Percentiles rank a stretch among this genome's conserved stretches.
Conservation (phyloP, 352 stramenopile genomes). For the Globisporangium camurandrum region DNA sequence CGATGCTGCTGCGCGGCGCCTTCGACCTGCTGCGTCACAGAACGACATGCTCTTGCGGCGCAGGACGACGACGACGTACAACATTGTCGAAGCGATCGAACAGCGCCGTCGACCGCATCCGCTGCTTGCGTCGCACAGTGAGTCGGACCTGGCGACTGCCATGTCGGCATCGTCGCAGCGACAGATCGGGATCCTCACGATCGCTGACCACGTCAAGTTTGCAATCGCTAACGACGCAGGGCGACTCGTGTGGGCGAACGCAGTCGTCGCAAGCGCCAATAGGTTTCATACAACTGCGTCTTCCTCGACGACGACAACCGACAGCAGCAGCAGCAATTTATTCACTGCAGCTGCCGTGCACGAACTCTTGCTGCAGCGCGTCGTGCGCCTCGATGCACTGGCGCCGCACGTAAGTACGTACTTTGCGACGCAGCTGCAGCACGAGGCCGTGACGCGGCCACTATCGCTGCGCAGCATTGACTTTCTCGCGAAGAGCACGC, state of each 20-base stretch:
- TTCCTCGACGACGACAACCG: neutral
- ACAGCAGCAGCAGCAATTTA: constrained; percentile 4
- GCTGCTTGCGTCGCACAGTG: constrained; percentile 24
- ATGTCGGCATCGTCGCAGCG: constrained; percentile 23
- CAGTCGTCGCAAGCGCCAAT: constrained; percentile 37
- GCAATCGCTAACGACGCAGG: constrained; percentile 38
- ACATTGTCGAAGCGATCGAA: no score
- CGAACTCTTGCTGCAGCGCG: constrained; percentile 26
- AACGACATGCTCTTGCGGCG: constrained; percentile 7
- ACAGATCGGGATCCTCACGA: constrained; percentile 42
- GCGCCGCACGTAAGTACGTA: constrained; percentile 65
- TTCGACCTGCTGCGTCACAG: constrained; percentile 10
- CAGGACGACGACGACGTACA: no score
- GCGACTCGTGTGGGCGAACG: constrained; percentile 57
- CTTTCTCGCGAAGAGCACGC: constrained; percentile 63
- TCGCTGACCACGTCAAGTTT: constrained; percentile 40
- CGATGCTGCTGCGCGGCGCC: neutral
- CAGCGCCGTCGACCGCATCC: neutral
- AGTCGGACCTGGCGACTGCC: constrained; percentile 26
- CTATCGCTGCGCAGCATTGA: constrained; percentile 70
- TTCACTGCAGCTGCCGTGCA: constrained; percentile 26
- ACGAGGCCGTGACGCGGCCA: constrained; percentile 53
- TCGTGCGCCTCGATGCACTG: constrained; percentile 53
- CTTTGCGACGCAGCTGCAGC: constrained; percentile 68
- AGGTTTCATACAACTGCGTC: neutral